These are phyloP conservation scores for Lachancea quebecensis DNA, from an alignment of 805 yeast species.

Conservation along the genomic window DNA sequence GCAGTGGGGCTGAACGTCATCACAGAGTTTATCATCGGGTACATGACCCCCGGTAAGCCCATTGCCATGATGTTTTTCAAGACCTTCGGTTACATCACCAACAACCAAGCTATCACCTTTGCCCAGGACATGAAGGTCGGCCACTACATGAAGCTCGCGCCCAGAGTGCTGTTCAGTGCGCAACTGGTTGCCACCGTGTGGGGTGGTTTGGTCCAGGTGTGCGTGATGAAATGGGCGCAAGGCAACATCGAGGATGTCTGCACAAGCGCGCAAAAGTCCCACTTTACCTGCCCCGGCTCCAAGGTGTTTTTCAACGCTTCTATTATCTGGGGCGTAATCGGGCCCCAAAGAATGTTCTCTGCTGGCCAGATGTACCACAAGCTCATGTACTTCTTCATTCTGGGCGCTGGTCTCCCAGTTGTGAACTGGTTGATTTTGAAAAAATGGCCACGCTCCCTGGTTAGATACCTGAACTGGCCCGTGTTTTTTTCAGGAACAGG, in stretches of 20 bases:
- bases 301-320: constrained; percentile 48
- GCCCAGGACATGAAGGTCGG: constrained; percentile 54
- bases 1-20: constrained; percentile 54
- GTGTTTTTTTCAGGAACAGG: constrained; percentile 49
- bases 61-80: constrained; percentile 55
- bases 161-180: constrained; percentile 49
- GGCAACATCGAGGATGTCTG: constrained; percentile 38
- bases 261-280: constrained; percentile 34
- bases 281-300: constrained; percentile 43
- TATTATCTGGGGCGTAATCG: constrained; percentile 57
- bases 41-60: constrained; percentile 55
- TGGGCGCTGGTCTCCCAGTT: constrained; percentile 46
- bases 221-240: constrained; percentile 39
- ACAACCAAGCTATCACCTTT: constrained; percentile 47
- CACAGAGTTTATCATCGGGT: constrained; percentile 40
- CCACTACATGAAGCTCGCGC: constrained; percentile 59
- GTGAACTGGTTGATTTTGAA: constrained; percentile 35
- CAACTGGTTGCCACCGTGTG: constrained; percentile 41
- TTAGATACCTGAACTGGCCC: constrained; percentile 52
- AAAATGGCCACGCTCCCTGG: constrained; percentile 35
- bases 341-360: constrained; percentile 52
- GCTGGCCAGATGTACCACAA: constrained; percentile 44
- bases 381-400: constrained; percentile 50
- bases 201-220: constrained; percentile 38
- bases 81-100: constrained; percentile 50